Evolutionary conservation across 805 yeast genomes (phyloP), one percentile per base, ranked within the genome.

Genomic region (Isabelozyma pseudorhagii): DNA sequence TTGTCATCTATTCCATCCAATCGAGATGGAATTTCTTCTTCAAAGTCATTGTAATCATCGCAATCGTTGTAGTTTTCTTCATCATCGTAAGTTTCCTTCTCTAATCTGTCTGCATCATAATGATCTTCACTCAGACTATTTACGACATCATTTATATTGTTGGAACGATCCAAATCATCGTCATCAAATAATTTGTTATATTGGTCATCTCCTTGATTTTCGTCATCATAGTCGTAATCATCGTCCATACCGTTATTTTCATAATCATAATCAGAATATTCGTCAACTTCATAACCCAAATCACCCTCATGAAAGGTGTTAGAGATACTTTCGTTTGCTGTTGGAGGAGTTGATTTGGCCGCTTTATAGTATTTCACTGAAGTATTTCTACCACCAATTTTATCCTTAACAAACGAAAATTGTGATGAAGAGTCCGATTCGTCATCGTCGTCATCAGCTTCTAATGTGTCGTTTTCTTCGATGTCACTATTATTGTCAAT

Each of bases 281-380:
- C 68, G 25, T 66, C 72, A 15, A 58, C 57, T 46, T 67, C 75
- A 47, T 62, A 64, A 2, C 63, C 67, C 40, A 65, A 52, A 41
- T 70, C 73, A 14, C 62, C 57, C 38, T 68, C 61, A 44, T 55
- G 59, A 46, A 65, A 66, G 10, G 58, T 61, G 40, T 62, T 66
- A 1, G 45, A 29, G 10, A 28, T n/a, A 17, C 15, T 40, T 4
- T 31, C 45, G 9, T 27, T 14, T 31, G 36, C 11, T 15, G n/a
- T 13, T 7, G 40, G 40, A n/a, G 47, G 43, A 9, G 40, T n/a
- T 7, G 47, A 39, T 39, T 56, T 62, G 11, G 44, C 49, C 5
- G 69, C 65, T 49, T 74, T 74, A 49, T 74, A 74, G 51, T 74
- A 74, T 54, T 74, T 74, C 10, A 74, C 72, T 0, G 77, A 72